Percentiles rank a stretch among this genome's conserved stretches.
Evolutionary conservation across 192 early-diverging fungal species (phyloP).

Genomic region (Entrophospora sp.): DNA sequence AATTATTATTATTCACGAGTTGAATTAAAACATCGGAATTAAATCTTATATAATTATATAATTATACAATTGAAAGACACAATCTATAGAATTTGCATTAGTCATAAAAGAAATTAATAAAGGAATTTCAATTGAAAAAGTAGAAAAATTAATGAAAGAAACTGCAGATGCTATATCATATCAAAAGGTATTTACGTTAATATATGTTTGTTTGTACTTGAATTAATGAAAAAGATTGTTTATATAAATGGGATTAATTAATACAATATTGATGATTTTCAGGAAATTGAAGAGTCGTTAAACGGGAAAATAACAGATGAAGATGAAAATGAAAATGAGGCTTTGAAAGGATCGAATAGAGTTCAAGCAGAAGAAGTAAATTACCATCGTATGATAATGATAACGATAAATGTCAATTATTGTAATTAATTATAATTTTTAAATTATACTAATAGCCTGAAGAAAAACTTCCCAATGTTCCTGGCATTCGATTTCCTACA

Average conservation of each 20-base stretch:
- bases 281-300: slow-evolving; percentile 82
- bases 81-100: slow-evolving; percentile 83
- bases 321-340: slow-evolving; percentile 85
- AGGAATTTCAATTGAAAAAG: slow-evolving; percentile 83
- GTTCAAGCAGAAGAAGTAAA: slow-evolving; percentile 7
- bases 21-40: too few relatives aligned
- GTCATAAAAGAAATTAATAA: slow-evolving; percentile 82
- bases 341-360: slow-evolving; percentile 65
- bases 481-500: too few relatives aligned
- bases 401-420: too few relatives aligned
- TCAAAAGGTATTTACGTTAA: slow-evolving; percentile 74
- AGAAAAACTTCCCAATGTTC: too few relatives aligned
- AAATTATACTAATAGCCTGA: too few relatives aligned
- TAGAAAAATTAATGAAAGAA: slow-evolving; percentile 91
- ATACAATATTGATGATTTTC: background rate
- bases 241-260: background rate
- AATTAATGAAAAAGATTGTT: background rate
- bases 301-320: slow-evolving; percentile 61
- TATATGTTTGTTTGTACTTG: background rate
- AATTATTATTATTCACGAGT: too few relatives aligned
- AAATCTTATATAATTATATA: background rate
- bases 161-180: slow-evolving; percentile 94
- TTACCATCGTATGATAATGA: too few relatives aligned
- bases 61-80: slow-evolving; percentile 34
- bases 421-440: too few relatives aligned